Conservation (phyloP, 2,329 filamentous ascomycete species). For the Calonectria hawksworthii region DNA sequence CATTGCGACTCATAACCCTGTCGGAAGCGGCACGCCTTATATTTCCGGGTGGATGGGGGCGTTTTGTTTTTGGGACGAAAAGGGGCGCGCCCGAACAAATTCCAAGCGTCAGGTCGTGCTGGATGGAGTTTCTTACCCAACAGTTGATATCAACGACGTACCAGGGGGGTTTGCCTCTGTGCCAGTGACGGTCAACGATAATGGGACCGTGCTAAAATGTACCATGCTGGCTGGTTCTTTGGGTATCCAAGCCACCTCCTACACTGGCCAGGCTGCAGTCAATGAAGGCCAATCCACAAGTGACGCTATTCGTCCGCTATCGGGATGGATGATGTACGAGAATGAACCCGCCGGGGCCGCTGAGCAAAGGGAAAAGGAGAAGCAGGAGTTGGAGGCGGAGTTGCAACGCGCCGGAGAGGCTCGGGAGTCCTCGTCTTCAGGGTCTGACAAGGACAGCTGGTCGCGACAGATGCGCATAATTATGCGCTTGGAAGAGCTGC, state of each 20-base stretch:
- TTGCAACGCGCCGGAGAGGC: neutral
- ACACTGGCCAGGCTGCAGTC: too few relatives aligned
- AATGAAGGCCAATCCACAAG: neutral
- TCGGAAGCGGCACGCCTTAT: neutral
- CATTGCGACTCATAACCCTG: conserved; percentile 12
- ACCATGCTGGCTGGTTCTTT: conserved; percentile 37
- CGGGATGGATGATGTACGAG: neutral
- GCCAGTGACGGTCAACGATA: conserved; percentile 29
- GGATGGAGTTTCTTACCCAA: conserved; percentile 14
- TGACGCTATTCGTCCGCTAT: neutral
- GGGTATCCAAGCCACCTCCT: conserved; percentile 19
- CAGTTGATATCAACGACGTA: neutral
- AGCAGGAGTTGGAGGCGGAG: neutral
- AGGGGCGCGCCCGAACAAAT: neutral
- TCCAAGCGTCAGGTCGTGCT: neutral
- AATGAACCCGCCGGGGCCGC: neutral
- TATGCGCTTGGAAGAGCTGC: too few relatives aligned
- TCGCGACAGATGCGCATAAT: too few relatives aligned
- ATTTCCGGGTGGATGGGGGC: conserved; percentile 35
- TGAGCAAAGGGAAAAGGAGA: neutral
- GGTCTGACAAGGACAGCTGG: too few relatives aligned
- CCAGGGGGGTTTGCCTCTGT: conserved; percentile 28
- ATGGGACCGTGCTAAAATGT: neutral
- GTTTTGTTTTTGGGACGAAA: conserved; percentile 35
- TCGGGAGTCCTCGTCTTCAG: too few relatives aligned